Base-by-base conservation (phyloP, 805 yeast genomes). In the Metschnikowia noctiluminum region DNA sequence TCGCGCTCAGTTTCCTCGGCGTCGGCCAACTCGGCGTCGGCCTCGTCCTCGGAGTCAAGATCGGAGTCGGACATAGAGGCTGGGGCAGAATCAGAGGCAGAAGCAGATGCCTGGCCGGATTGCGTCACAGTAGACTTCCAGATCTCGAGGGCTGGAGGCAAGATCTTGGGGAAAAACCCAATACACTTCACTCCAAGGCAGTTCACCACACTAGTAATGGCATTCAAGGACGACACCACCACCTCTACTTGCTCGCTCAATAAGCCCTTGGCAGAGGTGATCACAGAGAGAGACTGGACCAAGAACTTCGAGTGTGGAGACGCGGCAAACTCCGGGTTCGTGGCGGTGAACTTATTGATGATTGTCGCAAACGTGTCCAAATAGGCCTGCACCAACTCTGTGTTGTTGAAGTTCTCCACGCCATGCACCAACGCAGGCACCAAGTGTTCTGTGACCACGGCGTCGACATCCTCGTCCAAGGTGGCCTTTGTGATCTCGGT, bases 161-260 rank as follows among this genome's bases (percentile, higher is more conserved):
- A 80, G 61, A 91, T 84, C 65, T 84, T 85, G 31, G 97, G 89
- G 74, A 90, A 87, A 61, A 77, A 80, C 7, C 96, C 91, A 62
- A 94, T 85, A 53, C 85, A 76, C 61, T 89, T 87, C 15, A 95
- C 91, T 45, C 99, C 99, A 40, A 91, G 66, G 26, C 82, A 78
- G 45, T 83, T 80, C 46, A 89, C 79, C 48, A 89, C 70, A 55
- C 83, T 81, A 48, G 88, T 81, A 52, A 89, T 79, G 50, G 85
- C 82, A 56, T 84, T 80, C 49, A 89, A 73, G 0, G 96, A 80
- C 0, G 96, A 79, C 34, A 94, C 79, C 30, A 83, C 72, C 7
- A 88, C 66, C 56, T 87, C 95, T 11, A 84, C 79, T 46, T 75
- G 72, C 6, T 73, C 63, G 54, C 74, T 78, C 52, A 75, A 66